These are phyloP conservation scores for Boletales sp. DNA, from an alignment of 768 basidiomycete species.

Conservation along the genomic window DNA sequence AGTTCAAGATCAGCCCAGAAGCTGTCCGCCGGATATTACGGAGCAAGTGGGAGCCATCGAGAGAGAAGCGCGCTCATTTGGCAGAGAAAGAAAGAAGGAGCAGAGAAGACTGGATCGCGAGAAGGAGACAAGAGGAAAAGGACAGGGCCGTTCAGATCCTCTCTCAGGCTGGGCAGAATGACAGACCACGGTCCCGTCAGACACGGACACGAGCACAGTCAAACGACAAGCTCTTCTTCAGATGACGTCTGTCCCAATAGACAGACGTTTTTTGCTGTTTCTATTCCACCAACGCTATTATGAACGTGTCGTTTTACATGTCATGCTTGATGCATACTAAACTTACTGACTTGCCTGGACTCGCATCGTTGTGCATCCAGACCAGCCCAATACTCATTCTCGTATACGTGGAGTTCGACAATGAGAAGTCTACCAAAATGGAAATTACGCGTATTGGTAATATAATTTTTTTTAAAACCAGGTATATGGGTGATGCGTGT, in stretches of 20 bases:
- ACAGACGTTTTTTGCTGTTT: background rate
- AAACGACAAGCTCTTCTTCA: conserved; percentile 42
- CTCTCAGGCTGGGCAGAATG: conserved; percentile 15
- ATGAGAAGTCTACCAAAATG: background rate
- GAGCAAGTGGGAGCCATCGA: conserved; percentile 65
- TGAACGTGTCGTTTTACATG: conserved; percentile 8
- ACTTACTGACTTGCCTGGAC: background rate
- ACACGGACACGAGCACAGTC: conserved; percentile 22
- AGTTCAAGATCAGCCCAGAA: conserved; percentile 78
- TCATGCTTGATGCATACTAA: conserved; percentile 2
- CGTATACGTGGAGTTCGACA: background rate
- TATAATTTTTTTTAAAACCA: conserved; percentile 6
- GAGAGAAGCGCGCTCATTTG: conserved; percentile 47
- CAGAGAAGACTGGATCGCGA: conserved; percentile 37
- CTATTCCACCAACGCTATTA: background rate
- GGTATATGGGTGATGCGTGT: conserved; percentile 4
- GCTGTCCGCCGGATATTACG: conserved; percentile 76
- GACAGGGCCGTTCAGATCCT: conserved; percentile 35
- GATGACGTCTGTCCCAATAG: conserved; percentile 19
- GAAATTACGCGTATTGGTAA: conserved; percentile 9
- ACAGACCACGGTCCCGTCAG: conserved; percentile 9
- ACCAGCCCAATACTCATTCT: too few relatives aligned
- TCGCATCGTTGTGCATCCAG: too few relatives aligned
- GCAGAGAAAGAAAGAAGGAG: conserved; percentile 48
- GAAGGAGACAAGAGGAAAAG: conserved; percentile 42